phyloP scores from a whole-genome alignment of 345 rosid genomes.

The Gossypium ekmanianum region DNA sequence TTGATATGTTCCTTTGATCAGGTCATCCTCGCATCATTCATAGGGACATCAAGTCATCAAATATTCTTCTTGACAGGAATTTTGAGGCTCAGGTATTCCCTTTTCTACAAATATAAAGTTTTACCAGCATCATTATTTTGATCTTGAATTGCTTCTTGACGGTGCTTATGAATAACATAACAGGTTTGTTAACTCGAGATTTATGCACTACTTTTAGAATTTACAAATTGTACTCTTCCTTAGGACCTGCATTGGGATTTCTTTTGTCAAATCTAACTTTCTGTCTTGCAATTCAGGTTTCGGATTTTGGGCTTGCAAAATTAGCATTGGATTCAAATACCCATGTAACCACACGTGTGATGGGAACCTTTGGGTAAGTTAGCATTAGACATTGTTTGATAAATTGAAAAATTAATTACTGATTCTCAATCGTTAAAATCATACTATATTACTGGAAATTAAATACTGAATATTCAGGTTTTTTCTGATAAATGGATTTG shows the following conservation, averaged over 20 bases:
- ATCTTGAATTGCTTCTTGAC: constrained; percentile 11
- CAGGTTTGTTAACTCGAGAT: neutral
- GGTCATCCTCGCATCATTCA: constrained; percentile 99
- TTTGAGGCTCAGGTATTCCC: constrained; percentile 82
- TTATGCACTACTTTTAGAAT: neutral
- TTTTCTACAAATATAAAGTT: constrained; percentile 12
- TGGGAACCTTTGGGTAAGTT: constrained; percentile 97
- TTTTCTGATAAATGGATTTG: constrained; percentile 22
- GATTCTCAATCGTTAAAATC: neutral
- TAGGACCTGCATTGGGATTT: neutral
- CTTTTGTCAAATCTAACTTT: neutral
- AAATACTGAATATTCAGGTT: neutral
- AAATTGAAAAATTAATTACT: neutral
- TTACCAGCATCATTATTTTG: constrained; percentile 1
- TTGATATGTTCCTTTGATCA: constrained; percentile 23
- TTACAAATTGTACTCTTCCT: neutral
- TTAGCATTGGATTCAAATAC: constrained; percentile 85
- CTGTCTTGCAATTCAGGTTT: constrained; percentile 44
- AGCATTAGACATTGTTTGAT: neutral
- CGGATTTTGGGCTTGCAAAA: constrained; percentile 97
- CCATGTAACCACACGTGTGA: constrained; percentile 89
- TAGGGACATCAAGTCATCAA: constrained; percentile 95
- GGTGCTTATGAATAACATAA: constrained; percentile 8
- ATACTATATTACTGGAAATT: neutral
- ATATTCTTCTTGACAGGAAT: constrained; percentile 80